Evolutionary conservation across 176 grass and related monocot genomes (phyloP), one percentile per base, ranked within the genome.

Genomic region (Cenchrus purpureus): DNA sequence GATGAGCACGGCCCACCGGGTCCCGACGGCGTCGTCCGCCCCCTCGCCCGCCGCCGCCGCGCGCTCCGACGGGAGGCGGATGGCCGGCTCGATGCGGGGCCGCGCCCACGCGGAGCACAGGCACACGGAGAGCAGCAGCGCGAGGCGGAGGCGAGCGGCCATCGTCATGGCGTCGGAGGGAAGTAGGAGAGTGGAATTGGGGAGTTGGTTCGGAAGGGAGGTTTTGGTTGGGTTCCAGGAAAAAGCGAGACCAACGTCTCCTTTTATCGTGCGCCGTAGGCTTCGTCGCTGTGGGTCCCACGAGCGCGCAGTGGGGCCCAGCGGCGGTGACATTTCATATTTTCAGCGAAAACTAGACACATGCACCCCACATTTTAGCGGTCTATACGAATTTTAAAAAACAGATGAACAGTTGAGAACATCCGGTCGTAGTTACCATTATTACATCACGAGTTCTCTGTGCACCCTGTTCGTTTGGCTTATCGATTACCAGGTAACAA

Each of bases 1-100:
- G 83, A 98, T 49, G 89, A 98, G 93, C 77, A 98, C 93, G 17
- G 93, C 97, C 97, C 97, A 98, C 66, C 84, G 89, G 8, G 91
- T 94, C 19, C 93, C 93, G 53, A 86, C 74, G 50, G 78, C 88
- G 45, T 95, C 88, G 9, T 70, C 83, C 20, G 32, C 49, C 16
- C 20, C 68, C 54, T 16, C 25, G 51, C 20, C 65, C 20, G 31
- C 31, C 31, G 31, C 56, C 19, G 6, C 53, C 3, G 42, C 73
- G 56, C 78, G 87, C 80, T 96, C 88, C 37, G 97, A 99, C 60
- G 93, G 93, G 20, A 96, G 86, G 4, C 90, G 85, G 84, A 99
- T 81, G 68, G 28, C 40, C 49, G 78, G 78, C n/a, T 92, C 88
- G 22, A 63, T 25, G 17, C 53, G 73, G 14, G 88, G 81, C 44